phyloP scores from a whole-genome alignment of 345 rosid genomes.

The Populus nigra region DNA sequence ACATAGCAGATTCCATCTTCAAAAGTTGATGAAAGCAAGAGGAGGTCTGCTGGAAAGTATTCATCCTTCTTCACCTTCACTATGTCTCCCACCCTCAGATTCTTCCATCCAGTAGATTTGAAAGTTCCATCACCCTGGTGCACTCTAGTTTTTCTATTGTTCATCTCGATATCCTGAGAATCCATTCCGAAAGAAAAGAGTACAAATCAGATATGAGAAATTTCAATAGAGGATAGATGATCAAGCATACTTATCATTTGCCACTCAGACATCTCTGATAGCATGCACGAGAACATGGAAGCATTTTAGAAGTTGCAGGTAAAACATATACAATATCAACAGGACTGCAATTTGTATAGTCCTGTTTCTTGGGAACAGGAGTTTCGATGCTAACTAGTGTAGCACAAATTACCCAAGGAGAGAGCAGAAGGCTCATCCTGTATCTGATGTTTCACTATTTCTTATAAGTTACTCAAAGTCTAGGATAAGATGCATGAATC shows the following conservation, averaged over 20 bases:
- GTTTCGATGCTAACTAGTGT: not conserved
- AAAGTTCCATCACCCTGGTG: conserved; percentile 57
- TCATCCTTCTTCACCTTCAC: conserved; percentile 82
- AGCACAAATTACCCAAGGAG: not conserved
- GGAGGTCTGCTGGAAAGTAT: conserved; percentile 81
- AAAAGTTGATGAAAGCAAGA: conserved; percentile 76
- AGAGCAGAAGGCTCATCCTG: not conserved
- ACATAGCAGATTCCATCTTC: conserved; percentile 85
- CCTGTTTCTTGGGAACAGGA: not conserved
- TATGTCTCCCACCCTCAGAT: conserved; percentile 72
- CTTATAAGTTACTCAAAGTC: not conserved
- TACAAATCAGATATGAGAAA: not conserved
- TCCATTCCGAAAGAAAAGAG: not conserved
- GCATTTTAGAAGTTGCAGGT: not conserved
- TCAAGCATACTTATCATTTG: not conserved
- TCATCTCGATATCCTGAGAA: conserved; percentile 73
- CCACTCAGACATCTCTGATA: not conserved
- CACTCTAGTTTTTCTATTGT: conserved; percentile 71
- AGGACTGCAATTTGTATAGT: not conserved
- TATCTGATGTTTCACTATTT: not conserved
- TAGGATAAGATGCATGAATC: not conserved
- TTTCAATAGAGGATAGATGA: not conserved
- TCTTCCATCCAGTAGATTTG: conserved; percentile 57
- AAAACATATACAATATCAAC: not conserved
- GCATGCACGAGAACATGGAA: not conserved